Evolutionary conservation across 257 asterid species (phyloP), one percentile per base, ranked within the genome.

Genomic region (Lithospermum erythrorhizon): DNA sequence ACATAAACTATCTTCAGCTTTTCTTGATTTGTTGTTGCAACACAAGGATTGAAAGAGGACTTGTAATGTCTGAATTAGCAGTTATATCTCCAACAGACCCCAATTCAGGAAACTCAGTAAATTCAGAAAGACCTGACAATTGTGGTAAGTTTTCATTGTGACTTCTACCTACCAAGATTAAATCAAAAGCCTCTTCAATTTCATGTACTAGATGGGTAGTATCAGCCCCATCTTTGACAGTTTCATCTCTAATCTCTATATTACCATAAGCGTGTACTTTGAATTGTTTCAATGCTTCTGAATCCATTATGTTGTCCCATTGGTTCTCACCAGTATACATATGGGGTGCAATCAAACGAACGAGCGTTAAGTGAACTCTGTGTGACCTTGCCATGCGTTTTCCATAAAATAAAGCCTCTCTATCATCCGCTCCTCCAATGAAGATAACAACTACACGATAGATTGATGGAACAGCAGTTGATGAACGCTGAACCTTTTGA

Each of bases 61-160:
- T 70, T 6, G 69, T 68, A 17, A 82, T 57, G 69, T 83, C 93
- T 0, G 80, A 66, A 6, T 84, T 82, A 2, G 89, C 82, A 9
- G 83, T 81, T 83, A 86, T 83, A 58, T 86, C 95, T 30, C 93
- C 89, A 0, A 86, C 76, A 0, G 93, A 87, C 0, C 95, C 95
- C 1, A 86, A 70, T 63, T 86, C 95, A 9, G 89, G 84, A 6
- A 86, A 70, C 59, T 86, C 95, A 64, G 59, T 79, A 87, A 89
- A 86, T 63, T 81, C 93, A 18, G 80, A 76, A 8, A 86, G 75
- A 3, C 95, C 95, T 37, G 83, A 53, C 61, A 86, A 23, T 62
- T 78, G 79, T 0, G 85, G 89, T 3, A 75, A 75, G 6, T 81
- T 85, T 0, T 74, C 85, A 21, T 64, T 74, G 53, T 86, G 93